phyloP scores from a whole-genome alignment of 768 basidiomycete species.

The Polyporus arcularius region DNA sequence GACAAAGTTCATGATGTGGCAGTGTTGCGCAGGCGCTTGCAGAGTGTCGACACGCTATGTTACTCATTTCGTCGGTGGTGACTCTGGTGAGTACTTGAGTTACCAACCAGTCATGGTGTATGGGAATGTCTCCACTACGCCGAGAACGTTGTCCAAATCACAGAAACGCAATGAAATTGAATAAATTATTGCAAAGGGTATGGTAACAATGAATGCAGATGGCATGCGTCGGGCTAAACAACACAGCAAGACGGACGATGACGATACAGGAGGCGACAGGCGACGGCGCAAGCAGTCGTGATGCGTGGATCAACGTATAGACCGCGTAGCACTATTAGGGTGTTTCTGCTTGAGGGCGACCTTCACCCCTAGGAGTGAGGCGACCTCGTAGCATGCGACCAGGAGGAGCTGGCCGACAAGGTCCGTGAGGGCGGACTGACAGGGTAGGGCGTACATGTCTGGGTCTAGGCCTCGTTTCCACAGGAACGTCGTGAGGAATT shows the following conservation, averaged over 20 bases:
- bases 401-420: conserved; percentile 81
- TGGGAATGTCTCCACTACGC: too few relatives aligned
- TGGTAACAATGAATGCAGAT: neutral
- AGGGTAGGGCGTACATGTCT: conserved; percentile 91
- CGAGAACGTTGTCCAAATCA: neutral
- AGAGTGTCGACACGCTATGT: too few relatives aligned
- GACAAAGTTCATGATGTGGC: too few relatives aligned
- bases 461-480: conserved; percentile 83
- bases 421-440: conserved; percentile 89
- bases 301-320: neutral
- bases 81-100: too few relatives aligned
- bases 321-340: neutral
- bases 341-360: conserved; percentile 24
- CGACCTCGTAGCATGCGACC: conserved; percentile 73
- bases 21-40: too few relatives aligned
- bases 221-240: neutral
- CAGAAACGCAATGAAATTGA: neutral
- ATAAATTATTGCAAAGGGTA: conserved; percentile 1
- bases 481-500: conserved; percentile 66
- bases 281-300: neutral
- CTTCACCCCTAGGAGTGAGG: conserved; percentile 44
- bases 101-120: too few relatives aligned
- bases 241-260: neutral
- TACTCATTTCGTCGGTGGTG: too few relatives aligned
- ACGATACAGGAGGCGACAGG: neutral